Base-by-base conservation (phyloP, 2,329 filamentous ascomycete species). In the Grosmannia serpens region DNA sequence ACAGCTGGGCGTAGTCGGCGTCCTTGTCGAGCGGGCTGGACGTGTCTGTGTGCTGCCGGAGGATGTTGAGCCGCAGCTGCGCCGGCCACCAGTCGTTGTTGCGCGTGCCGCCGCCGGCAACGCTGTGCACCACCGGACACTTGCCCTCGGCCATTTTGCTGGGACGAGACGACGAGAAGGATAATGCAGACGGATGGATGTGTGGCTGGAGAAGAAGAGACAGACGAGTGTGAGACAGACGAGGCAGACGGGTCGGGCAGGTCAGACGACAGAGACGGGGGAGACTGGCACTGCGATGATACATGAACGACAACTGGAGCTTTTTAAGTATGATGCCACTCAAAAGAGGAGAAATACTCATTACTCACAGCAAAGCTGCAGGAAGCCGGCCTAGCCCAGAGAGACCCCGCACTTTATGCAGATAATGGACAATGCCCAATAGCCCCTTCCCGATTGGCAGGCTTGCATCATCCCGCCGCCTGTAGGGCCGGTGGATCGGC, bases 61-160 rank as follows among this genome's bases (percentile, higher is more conserved):
- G 81, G 66, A 90, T 84, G 74, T 86, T 83, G 64, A 89, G 76
- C 67, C 76, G 81, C 62, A 91, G 73, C 65, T 79, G 74, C 59
- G 84, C 78, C 57, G 88, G 87, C 87, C 87, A 91, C 84, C 86
- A 89, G 76, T 91, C 85, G 58, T 65, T 67, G 75, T 85, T 89
- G 61, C 76, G 74, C 65, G 85, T 87, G 66, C 87, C 88, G 65
- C 81, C 81, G 64, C 85, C 86, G 59, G 72, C 77, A 49, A 73
- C 50, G 13, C 56, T 59, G 54, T 56, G 58, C 8, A 50, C 29
- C 20, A 59, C 58, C 10, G 54, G 58, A 20, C 49, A 53, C 53
- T 59, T 59, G 26, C 29, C 33, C 46, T 58, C 51, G 20, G 57
- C 31, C 57, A 58, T 58, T 38, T 15, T 58, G 20, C 8, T 10